Conservation (phyloP, 148 eudicot species). For the Dianthus caryophyllus region DNA sequence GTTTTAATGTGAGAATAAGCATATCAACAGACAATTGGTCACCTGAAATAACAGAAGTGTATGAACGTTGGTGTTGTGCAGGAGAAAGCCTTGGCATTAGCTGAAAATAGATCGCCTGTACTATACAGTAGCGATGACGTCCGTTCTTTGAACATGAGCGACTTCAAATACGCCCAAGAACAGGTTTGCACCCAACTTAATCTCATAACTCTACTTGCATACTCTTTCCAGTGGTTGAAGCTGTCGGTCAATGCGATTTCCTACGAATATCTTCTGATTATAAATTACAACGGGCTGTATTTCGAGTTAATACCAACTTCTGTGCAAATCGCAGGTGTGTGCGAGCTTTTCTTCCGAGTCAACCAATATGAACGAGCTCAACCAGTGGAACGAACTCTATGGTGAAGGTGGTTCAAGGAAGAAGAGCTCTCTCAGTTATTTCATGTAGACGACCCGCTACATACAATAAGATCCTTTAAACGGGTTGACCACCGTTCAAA, state of each 20-base stretch:
- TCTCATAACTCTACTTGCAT: not conserved
- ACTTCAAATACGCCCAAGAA: constrained; percentile 87
- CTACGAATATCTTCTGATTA: no score
- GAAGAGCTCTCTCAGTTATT: constrained; percentile 84
- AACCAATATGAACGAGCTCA: constrained; percentile 68
- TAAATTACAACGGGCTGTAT: no score
- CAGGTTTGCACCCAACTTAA: constrained; percentile 40
- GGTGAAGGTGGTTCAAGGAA: constrained; percentile 97
- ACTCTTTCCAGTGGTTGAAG: not conserved
- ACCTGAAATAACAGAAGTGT: not conserved
- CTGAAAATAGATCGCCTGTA: constrained; percentile 57
- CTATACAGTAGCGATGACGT: constrained; percentile 65
- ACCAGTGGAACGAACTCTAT: constrained; percentile 88
- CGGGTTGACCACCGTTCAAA: constrained; percentile 12
- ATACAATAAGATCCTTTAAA: constrained; percentile 35
- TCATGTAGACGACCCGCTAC: constrained; percentile 59
- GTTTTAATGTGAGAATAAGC: no score
- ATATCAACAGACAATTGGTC: no score
- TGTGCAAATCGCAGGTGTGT: constrained; percentile 56
- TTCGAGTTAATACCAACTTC: no score
- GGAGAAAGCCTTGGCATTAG: constrained; percentile 70
- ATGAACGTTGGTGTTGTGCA: constrained; percentile 19
- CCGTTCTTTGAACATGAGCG: constrained; percentile 69
- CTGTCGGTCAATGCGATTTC: no score
- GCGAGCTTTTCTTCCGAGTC: constrained; percentile 96